Conservation (phyloP, 176 grass and related monocot species). For the Triticum aestivum region DNA sequence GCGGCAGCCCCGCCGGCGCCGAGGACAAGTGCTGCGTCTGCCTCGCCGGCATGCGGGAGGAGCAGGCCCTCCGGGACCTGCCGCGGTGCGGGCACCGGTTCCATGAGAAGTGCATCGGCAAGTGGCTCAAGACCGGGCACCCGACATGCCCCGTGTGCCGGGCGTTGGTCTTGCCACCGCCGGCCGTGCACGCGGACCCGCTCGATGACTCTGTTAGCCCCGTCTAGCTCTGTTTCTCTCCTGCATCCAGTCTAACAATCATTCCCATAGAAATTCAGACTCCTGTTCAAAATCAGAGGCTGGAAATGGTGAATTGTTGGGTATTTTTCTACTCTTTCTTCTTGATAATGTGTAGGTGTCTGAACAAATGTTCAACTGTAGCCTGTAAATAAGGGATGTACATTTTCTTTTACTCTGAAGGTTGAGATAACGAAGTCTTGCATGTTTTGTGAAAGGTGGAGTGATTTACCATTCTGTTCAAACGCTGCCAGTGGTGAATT, state of each 20-base stretch:
- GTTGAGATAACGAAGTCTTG: neutral
- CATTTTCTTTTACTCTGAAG: neutral
- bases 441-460: neutral
- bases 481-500: neutral
- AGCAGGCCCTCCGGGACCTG: conserved; percentile 48
- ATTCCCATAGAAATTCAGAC: neutral
- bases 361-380: neutral
- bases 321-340: neutral
- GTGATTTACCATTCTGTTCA: neutral
- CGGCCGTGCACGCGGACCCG: neutral
- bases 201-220: conserved; percentile 37
- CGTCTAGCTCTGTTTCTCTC: conserved; percentile 33
- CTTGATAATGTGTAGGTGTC: neutral
- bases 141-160: conserved; percentile 67
- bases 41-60: conserved; percentile 54
- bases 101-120: conserved; percentile 68
- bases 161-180: conserved; percentile 32
- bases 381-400: neutral
- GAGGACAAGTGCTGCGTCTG: conserved; percentile 60
- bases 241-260: conserved; percentile 14
- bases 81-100: conserved; percentile 61
- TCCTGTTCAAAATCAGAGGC: neutral
- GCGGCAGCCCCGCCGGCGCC: neutral
- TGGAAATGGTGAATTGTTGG: neutral
- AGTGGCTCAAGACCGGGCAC: conserved; percentile 62